Base-by-base conservation (phyloP, 306 rosid species). In the Luffa aegyptiaca region DNA sequence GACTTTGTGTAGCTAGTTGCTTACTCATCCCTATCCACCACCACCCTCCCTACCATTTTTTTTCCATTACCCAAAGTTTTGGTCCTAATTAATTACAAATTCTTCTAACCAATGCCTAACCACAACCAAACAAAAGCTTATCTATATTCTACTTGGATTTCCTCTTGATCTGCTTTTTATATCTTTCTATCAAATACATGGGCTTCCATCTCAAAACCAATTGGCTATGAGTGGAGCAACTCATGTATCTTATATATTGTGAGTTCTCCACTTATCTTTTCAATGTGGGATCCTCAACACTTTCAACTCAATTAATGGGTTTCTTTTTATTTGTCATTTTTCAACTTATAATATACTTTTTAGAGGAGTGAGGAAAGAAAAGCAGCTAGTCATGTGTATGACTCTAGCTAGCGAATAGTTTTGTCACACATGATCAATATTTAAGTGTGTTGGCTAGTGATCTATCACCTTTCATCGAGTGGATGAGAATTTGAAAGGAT, bases 71-170 rank as follows among this genome's bases (percentile, higher is more conserved):
- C 14, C 57, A 12, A 45, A 72, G 17, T 6, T 21, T 72, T 21
- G n/a, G 58, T 72, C 13, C 58, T 26, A 70, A 70, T 62, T 62
- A 33, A 62, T 71, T 39, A 66, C 14, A 18, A 18, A n/a, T 41
- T 66, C 14, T 69, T 26, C 6, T 46, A 45, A 71, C 12, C 77
- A 73, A 73, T 8, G 78, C 59, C 44, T 73, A 73, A 73, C 39
- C 59, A 51, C 77, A 71, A 73, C 78, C 78, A 49, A 49, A 48
- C 59, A 49, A 72, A 72, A 73, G 31, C 46, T 51, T 74, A 51
- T 74, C 46, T 51, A 26, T 20, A 46, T 10, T 14, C 11, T 66
- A 16, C 5, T 44, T 70, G 36, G 56, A 69, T 20, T 21, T 48
- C 18, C 10, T 10, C 12, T n/a, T 44, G n/a, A 12, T 71, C 57